Evolutionary conservation across 2,329 filamentous ascomycete species (phyloP).

Genomic region (Incumbomyces delicatus): DNA sequence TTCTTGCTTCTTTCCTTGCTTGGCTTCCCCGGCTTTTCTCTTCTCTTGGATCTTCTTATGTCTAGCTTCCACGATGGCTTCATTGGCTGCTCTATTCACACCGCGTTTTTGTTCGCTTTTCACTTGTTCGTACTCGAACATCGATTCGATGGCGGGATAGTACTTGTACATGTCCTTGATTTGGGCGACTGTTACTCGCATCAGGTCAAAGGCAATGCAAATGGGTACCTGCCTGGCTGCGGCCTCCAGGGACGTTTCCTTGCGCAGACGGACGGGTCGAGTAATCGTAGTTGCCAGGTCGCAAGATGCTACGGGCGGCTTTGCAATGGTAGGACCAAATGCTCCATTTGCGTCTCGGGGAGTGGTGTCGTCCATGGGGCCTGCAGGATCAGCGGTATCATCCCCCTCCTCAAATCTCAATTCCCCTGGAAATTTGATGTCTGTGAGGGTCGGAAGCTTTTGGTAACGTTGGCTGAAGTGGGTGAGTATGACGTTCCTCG

Average conservation of each 20-base stretch:
- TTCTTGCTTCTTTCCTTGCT: constrained; percentile 17
- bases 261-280: neutral
- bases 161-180: constrained; percentile 48
- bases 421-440: constrained; percentile 13
- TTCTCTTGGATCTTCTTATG: constrained; percentile 17
- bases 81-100: neutral
- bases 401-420: constrained; percentile 17
- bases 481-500: constrained; percentile 71
- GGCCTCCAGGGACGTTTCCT: constrained; percentile 9
- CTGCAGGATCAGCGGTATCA: constrained; percentile 19
- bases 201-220: constrained; percentile 53
- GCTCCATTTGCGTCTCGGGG: neutral
- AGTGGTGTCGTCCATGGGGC: neutral
- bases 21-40: constrained; percentile 16
- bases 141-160: constrained; percentile 45
- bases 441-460: constrained; percentile 50
- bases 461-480: constrained; percentile 94
- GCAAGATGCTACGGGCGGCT: too few relatives aligned
- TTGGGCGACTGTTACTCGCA: constrained; percentile 52
- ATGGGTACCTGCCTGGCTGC: constrained; percentile 39
- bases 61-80: constrained; percentile 6
- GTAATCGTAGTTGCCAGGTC: too few relatives aligned
- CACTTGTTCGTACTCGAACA: constrained; percentile 35
- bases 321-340: too few relatives aligned
- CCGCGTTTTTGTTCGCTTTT: constrained; percentile 14